Evolutionary conservation across 78 protist genomes (phyloP).

Genomic region (Dictyostelium capitatum): DNA sequence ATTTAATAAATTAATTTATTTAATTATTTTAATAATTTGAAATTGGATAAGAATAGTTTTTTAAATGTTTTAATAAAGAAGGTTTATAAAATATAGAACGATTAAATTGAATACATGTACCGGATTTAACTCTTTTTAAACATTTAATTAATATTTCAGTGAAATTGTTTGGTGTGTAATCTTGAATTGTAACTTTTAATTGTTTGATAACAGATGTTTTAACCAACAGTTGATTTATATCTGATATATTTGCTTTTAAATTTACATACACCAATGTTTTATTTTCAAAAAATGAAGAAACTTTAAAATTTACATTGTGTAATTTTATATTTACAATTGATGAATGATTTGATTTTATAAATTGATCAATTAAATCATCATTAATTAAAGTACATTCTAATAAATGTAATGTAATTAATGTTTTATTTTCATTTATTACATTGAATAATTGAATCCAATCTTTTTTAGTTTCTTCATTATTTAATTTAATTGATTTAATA

Average conservation of each 20-base stretch:
- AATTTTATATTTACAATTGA: background rate
- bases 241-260: background rate
- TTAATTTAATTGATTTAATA: background rate
- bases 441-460: background rate
- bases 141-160: background rate
- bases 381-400: background rate
- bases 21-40: too few species aligned
- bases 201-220: background rate
- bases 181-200: background rate
- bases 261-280: background rate
- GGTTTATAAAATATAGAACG: background rate
- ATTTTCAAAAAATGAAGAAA: background rate
- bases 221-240: background rate
- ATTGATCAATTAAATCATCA: background rate
- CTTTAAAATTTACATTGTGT: background rate
- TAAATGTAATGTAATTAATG: background rate
- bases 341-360: slow-evolving; percentile 8
- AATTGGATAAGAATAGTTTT: background rate
- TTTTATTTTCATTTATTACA: background rate
- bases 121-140: background rate
- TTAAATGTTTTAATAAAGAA: background rate
- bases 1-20: too few species aligned
- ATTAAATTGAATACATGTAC: background rate
- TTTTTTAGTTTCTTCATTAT: background rate
- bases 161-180: background rate